Evolutionary conservation across 1,284 basidiomycete species (phyloP).

Genomic region (Melampsora larici-populina): DNA sequence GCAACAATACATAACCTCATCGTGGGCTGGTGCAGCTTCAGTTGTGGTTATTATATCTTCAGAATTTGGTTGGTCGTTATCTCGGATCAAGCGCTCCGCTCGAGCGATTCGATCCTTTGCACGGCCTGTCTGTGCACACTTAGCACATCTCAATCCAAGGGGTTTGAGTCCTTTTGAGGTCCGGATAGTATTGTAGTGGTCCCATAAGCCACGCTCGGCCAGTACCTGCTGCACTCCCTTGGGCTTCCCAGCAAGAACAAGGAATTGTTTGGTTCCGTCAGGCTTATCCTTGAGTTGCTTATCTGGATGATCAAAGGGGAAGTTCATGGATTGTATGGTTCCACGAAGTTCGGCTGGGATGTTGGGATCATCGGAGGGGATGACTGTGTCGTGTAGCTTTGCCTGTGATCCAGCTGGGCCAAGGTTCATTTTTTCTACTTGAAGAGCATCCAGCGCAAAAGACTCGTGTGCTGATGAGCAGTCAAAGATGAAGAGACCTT

Average conservation of each 20-base stretch:
- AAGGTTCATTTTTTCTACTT: constrained; percentile 3
- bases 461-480: constrained; percentile 7
- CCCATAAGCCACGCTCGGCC: too few species aligned
- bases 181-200: too few species aligned
- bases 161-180: too few species aligned
- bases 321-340: neutral
- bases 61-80: too few species aligned
- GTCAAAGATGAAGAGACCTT: constrained; percentile 17
- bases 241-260: neutral
- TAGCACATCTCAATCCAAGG: too few species aligned
- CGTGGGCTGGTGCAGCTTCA: too few species aligned
- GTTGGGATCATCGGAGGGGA: constrained; percentile 12
- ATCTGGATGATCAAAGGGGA: neutral
- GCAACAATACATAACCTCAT: too few species aligned
- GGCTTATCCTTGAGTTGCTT: neutral
- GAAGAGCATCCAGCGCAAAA: neutral
- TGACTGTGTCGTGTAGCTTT: neutral
- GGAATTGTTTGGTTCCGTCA: neutral
- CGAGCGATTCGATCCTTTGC: too few species aligned
- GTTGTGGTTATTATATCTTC: too few species aligned
- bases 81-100: too few species aligned
- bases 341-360: constrained; percentile 7
- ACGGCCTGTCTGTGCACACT: too few species aligned
- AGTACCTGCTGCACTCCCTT: neutral
- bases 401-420: neutral